Percentiles rank a stretch among this genome's conserved stretches.
phyloP scores from a whole-genome alignment of 768 basidiomycete species.

The Botryobasidium botryosum region DNA sequence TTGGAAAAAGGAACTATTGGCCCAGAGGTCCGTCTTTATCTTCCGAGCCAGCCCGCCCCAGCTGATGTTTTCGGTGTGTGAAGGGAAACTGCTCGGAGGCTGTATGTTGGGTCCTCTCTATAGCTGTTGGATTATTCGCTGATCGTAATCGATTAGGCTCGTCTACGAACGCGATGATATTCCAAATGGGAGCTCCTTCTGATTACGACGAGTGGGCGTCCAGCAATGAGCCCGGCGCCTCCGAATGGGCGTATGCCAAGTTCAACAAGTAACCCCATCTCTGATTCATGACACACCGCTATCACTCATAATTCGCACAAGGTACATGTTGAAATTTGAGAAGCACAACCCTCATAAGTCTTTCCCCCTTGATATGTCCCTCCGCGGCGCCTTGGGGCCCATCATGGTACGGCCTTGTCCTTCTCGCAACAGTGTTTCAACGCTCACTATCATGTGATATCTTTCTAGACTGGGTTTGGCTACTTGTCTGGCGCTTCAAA shows the following conservation, averaged over 20 bases:
- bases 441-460: not conserved
- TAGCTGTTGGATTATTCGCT: too few relatives aligned
- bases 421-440: not conserved
- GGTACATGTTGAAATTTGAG: conserved; percentile 12
- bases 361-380: conserved; percentile 6
- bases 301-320: not conserved
- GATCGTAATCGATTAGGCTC: too few relatives aligned
- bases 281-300: not conserved
- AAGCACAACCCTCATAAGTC: conserved; percentile 8
- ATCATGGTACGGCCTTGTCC: conserved; percentile 2
- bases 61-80: not conserved
- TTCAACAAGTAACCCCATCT: conserved; percentile 4
- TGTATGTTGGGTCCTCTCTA: too few relatives aligned
- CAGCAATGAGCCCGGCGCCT: conserved; percentile 4
- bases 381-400: conserved; percentile 5
- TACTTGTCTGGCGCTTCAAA: not conserved
- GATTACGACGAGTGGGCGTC: conserved; percentile 14
- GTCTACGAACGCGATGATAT: conserved; percentile 45
- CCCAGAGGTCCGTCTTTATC: conserved; percentile 35
- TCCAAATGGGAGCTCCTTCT: conserved; percentile 9
- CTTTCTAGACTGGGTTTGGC: conserved; percentile 6
- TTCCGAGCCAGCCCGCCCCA: not conserved
- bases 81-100: conserved; percentile 55
- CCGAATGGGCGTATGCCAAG: conserved; percentile 8
- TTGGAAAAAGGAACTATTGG: conserved; percentile 35